phyloP scores from a whole-genome alignment of 2,329 filamentous ascomycete genomes.

The Rutstroemia sp. region DNA sequence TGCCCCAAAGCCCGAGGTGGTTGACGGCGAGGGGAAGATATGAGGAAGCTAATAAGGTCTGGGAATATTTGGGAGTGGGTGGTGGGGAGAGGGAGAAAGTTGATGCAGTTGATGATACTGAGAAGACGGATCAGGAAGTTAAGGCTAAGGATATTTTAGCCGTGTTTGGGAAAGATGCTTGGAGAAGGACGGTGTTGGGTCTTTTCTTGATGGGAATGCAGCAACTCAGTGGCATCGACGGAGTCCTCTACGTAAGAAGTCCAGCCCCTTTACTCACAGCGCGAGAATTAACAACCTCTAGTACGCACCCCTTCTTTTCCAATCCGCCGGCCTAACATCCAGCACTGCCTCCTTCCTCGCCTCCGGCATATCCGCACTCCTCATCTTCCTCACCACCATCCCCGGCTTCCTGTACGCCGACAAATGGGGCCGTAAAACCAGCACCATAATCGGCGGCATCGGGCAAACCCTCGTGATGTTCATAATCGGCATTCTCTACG shows the following conservation, averaged over 20 bases:
- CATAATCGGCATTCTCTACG: slow-evolving; percentile 47
- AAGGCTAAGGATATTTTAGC: slow-evolving; percentile 19
- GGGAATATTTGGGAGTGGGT: slow-evolving; percentile 22
- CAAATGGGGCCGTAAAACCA: slow-evolving; percentile 48
- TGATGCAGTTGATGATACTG: slow-evolving; percentile 5
- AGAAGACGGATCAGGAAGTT: slow-evolving; percentile 8
- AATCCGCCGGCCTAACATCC: slow-evolving; percentile 49
- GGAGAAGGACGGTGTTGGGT: slow-evolving; percentile 42
- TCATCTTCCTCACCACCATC: slow-evolving; percentile 51
- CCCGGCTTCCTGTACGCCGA: slow-evolving; percentile 50
- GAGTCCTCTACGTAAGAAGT: slow-evolving; percentile 49
- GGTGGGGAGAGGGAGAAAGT: slow-evolving; percentile 22
- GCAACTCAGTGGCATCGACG: slow-evolving; percentile 56
- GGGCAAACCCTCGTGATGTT: slow-evolving; percentile 43
- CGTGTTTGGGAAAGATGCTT: slow-evolving; percentile 35
- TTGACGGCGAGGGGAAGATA: slow-evolving; percentile 40
- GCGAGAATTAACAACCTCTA: slow-evolving; percentile 20
- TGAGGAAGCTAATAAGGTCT: slow-evolving; percentile 38
- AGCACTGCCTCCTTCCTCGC: slow-evolving; percentile 50
- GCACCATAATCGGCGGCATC: slow-evolving; percentile 46
- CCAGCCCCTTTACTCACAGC: neutral
- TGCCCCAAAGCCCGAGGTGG: slow-evolving; percentile 54
- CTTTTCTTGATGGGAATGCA: slow-evolving; percentile 52
- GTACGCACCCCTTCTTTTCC: slow-evolving; percentile 55
- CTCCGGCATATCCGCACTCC: slow-evolving; percentile 51